phyloP scores from a whole-genome alignment of 495 filamentous ascomycete genomes.

The Tuber aestivum region DNA sequence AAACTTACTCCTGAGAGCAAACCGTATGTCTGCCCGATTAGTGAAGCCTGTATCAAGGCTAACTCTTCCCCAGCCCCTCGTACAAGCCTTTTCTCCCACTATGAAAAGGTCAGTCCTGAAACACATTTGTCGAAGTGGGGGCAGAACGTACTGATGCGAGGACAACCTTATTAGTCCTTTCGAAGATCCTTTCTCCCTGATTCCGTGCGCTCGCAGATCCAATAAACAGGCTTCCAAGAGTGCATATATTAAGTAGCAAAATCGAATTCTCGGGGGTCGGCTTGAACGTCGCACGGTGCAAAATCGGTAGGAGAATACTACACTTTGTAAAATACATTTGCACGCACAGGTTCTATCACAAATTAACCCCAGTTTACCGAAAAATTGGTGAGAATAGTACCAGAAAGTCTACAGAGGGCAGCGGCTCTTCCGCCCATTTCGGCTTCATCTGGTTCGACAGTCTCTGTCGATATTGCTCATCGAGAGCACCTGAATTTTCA shows the following conservation, averaged over 20 bases:
- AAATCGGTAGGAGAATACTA: neutral
- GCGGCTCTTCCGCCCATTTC: neutral
- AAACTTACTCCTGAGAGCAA: conserved; percentile 29
- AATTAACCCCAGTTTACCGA: neutral
- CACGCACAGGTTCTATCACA: neutral
- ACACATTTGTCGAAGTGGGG: neutral
- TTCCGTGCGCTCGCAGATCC: neutral
- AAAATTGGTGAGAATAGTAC: neutral
- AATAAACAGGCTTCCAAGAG: neutral
- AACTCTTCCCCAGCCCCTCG: conserved; percentile 7
- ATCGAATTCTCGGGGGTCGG: neutral
- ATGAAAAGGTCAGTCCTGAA: neutral
- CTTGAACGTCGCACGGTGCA: neutral
- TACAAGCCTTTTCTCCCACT: conserved; percentile 10
- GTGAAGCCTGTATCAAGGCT: conserved; percentile 28
- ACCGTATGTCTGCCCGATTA: conserved; percentile 32
- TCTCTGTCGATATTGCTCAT: neutral
- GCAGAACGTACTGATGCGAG: neutral
- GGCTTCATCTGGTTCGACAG: conserved; percentile 1
- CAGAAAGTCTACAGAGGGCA: conserved; percentile 2
- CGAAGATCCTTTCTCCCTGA: neutral
- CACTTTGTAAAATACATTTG: conserved; percentile 6
- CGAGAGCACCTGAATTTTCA: neutral
- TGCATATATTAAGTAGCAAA: neutral
- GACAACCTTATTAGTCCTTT: neutral